Conservation (phyloP, 2,329 filamentous ascomycete species). For the Albifimbria verrucaria region DNA sequence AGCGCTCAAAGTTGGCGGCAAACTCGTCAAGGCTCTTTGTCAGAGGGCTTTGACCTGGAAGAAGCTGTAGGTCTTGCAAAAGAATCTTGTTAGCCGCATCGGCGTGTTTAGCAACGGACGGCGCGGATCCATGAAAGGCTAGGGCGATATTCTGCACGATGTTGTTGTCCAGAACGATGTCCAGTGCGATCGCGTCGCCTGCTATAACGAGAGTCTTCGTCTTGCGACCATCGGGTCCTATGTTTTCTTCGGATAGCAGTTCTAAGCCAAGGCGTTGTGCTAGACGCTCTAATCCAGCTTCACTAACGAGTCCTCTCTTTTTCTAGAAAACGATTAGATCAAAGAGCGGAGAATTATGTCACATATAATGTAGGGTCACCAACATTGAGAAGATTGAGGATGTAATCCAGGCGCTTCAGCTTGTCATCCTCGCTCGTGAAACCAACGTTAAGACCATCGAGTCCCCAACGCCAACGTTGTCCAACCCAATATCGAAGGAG, state of each 20-base stretch:
- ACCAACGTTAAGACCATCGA: slow-evolving; percentile 35
- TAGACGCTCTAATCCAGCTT: slow-evolving; percentile 70
- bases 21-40: slow-evolving; percentile 71
- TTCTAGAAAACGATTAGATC: slow-evolving; percentile 20
- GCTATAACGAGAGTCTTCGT: slow-evolving; percentile 58
- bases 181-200: slow-evolving; percentile 57
- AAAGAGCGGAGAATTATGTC: neutral
- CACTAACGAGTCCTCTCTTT: slow-evolving; percentile 64
- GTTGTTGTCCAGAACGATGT: slow-evolving; percentile 60
- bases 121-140: slow-evolving; percentile 57
- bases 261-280: slow-evolving; percentile 66
- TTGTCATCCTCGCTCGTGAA: slow-evolving; percentile 52
- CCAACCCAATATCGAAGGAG: slow-evolving; percentile 50
- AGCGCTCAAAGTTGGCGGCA: slow-evolving; percentile 65
- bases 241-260: slow-evolving; percentile 55
- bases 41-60: slow-evolving; percentile 57
- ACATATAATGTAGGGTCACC: slow-evolving; percentile 10
- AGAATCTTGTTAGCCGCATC: slow-evolving; percentile 64
- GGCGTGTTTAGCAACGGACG: slow-evolving; percentile 57
- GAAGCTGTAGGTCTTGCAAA: slow-evolving; percentile 59
- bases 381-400: slow-evolving; percentile 50
- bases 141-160: slow-evolving; percentile 61
- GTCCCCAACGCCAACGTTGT: slow-evolving; percentile 46
- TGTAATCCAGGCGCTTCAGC: slow-evolving; percentile 49
- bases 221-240: slow-evolving; percentile 43